Conservation (phyloP, 2,329 filamentous ascomycete genomes). For the Westerdykella sp. region DNA sequence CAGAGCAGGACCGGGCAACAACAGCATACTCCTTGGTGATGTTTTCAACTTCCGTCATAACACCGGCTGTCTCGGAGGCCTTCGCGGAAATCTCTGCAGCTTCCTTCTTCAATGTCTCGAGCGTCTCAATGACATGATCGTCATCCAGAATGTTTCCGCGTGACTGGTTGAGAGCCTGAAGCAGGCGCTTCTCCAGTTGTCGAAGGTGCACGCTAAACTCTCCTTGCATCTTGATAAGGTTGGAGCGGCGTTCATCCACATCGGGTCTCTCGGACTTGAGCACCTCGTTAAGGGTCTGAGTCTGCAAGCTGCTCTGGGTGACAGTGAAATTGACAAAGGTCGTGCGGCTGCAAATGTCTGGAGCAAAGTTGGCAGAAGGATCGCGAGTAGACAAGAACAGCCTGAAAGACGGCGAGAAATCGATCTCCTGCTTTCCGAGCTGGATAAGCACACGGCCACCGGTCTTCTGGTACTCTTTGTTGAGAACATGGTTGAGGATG, state of each 20-base stretch:
- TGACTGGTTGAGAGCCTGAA: conserved; percentile 95
- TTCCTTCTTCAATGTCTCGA: conserved; percentile 96
- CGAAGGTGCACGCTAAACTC: conserved; percentile 98
- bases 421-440: conserved; percentile 96
- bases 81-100: conserved; percentile 93
- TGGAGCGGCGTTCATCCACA: conserved; percentile 91
- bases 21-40: conserved; percentile 93
- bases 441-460: conserved; percentile 97
- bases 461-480: conserved; percentile 99
- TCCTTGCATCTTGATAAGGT: conserved; percentile 96
- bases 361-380: conserved; percentile 90
- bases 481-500: conserved; percentile 95
- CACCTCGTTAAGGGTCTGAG: conserved; percentile 94
- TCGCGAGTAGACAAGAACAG: conserved; percentile 92
- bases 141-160: conserved; percentile 97
- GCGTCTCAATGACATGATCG: conserved; percentile 94
- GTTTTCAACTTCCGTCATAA: conserved; percentile 95
- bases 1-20: conserved; percentile 90
- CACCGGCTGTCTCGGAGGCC: conserved; percentile 93
- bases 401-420: conserved; percentile 95
- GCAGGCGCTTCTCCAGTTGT: conserved; percentile 85
- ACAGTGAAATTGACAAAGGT: conserved; percentile 99
- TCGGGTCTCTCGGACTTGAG: conserved; percentile 96
- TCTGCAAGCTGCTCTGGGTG: conserved; percentile 96
- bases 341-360: conserved; percentile 94